phyloP scores from a whole-genome alignment of 169 alveolate genomes.

The Amoebophrya sp. region DNA sequence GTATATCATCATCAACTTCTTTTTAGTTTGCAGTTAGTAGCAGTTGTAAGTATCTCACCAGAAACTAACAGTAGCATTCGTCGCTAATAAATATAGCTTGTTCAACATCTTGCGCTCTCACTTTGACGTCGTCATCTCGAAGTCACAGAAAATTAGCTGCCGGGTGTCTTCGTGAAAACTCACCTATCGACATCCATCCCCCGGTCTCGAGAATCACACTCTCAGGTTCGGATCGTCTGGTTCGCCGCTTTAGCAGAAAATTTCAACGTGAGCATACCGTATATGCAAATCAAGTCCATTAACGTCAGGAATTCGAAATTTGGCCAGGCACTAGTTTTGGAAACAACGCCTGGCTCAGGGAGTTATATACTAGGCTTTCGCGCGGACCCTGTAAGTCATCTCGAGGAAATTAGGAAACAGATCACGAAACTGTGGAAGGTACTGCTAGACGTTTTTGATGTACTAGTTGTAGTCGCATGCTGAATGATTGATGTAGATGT shows the following conservation, averaged over 20 bases:
- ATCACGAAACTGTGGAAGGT: not conserved
- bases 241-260: slow-evolving; percentile 64
- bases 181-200: too few relatives aligned
- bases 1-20: too few relatives aligned
- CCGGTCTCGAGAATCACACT: too few relatives aligned
- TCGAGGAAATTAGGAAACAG: slow-evolving; percentile 15
- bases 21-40: too few relatives aligned
- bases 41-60: too few relatives aligned
- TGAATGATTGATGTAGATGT: not conserved
- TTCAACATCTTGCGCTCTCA: too few relatives aligned
- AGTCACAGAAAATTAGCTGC: too few relatives aligned
- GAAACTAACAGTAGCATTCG: too few relatives aligned
- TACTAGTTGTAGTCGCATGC: not conserved
- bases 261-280: slow-evolving; percentile 65
- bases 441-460: not conserved
- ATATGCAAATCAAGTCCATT: slow-evolving; percentile 57
- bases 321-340: slow-evolving; percentile 62
- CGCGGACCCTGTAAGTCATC: slow-evolving; percentile 40
- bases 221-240: slow-evolving; percentile 67
- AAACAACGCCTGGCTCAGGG: slow-evolving; percentile 57
- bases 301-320: slow-evolving; percentile 54
- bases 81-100: too few relatives aligned
- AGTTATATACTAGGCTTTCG: slow-evolving; percentile 56
- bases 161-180: too few relatives aligned
- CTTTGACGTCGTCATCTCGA: too few relatives aligned